Conservation (phyloP, 805 yeast species). For the Pichia membranifaciens region DNA sequence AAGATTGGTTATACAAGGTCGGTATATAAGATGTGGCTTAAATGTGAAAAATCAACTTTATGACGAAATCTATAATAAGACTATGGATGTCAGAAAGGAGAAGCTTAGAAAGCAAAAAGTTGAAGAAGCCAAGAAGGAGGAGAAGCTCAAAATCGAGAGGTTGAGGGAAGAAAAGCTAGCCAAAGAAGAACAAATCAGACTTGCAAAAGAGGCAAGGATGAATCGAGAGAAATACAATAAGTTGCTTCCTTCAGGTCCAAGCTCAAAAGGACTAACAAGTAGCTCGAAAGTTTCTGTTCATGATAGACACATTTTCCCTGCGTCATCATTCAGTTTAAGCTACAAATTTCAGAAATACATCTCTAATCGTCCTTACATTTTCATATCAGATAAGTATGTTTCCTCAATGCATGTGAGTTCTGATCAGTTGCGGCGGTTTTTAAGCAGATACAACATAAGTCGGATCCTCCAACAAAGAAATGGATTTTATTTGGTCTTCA, state of each 20-base stretch:
- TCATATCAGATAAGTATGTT: slow-evolving; percentile 46
- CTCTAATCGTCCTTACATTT: slow-evolving; percentile 52
- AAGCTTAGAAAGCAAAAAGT: slow-evolving; percentile 32
- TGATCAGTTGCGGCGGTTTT: slow-evolving; percentile 52
- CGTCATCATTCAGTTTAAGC: slow-evolving; percentile 35
- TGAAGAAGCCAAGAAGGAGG: slow-evolving; percentile 22
- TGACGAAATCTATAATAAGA: slow-evolving; percentile 26
- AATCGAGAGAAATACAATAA: background rate
- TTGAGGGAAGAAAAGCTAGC: slow-evolving; percentile 13
- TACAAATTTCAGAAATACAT: slow-evolving; percentile 42
- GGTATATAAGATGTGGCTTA: slow-evolving; percentile 45
- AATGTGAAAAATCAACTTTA: slow-evolving; percentile 39
- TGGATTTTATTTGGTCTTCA: slow-evolving; percentile 72
- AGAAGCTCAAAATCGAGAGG: slow-evolving; percentile 19
- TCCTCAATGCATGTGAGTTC: slow-evolving; percentile 43
- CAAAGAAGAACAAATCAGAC: slow-evolving; percentile 9
- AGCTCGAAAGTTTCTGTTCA: slow-evolving; percentile 21
- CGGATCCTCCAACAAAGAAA: slow-evolving; percentile 54
- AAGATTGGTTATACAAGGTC: slow-evolving; percentile 46
- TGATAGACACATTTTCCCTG: slow-evolving; percentile 28
- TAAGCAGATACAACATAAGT: slow-evolving; percentile 60
- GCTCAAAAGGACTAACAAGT: background rate
- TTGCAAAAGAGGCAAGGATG: background rate
- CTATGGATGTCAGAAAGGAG: slow-evolving; percentile 33
- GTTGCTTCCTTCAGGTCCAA: background rate